Evolutionary conservation across 306 rosid species (phyloP).

Genomic region (Corylus heterophylla): DNA sequence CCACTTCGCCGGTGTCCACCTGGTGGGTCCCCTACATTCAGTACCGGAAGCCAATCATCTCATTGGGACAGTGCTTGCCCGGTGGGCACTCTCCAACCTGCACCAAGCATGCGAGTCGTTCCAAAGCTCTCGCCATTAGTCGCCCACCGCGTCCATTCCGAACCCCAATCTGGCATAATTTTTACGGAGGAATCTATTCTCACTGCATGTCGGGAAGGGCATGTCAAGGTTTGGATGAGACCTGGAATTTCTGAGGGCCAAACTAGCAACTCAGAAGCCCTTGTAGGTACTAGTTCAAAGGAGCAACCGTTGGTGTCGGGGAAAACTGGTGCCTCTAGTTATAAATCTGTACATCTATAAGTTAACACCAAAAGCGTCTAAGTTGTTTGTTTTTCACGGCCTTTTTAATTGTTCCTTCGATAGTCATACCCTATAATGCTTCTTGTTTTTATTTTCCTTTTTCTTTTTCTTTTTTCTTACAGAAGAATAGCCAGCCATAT

Average conservation of each 20-base stretch:
- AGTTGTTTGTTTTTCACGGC: neutral
- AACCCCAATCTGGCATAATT: constrained; percentile 83
- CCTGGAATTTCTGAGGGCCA: constrained; percentile 65
- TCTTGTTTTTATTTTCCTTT: neutral
- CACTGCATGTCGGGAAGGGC: constrained; percentile 94
- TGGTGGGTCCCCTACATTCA: constrained; percentile 92
- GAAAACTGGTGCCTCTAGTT: constrained; percentile 50
- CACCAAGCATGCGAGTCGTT: constrained; percentile 89
- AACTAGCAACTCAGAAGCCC: constrained; percentile 48
- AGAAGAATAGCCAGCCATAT: neutral
- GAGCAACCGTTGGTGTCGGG: constrained; percentile 58
- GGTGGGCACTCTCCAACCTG: constrained; percentile 83
- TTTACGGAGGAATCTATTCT: constrained; percentile 87
- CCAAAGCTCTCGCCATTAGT: constrained; percentile 86
- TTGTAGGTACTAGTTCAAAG: constrained; percentile 54
- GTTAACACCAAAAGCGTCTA: neutral
- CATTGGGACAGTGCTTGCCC: constrained; percentile 85
- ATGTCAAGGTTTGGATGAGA: constrained; percentile 80
- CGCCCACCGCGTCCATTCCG: constrained; percentile 86
- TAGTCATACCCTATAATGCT: neutral
- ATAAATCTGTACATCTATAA: constrained; percentile 32
- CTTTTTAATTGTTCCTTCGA: neutral
- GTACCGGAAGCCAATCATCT: constrained; percentile 92
- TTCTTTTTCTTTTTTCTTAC: neutral
- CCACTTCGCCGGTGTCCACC: constrained; percentile 82